Evolutionary conservation across 2,329 filamentous ascomycete genomes (phyloP), one percentile per base, ranked within the genome.

Genomic region (Penicillium sp.): DNA sequence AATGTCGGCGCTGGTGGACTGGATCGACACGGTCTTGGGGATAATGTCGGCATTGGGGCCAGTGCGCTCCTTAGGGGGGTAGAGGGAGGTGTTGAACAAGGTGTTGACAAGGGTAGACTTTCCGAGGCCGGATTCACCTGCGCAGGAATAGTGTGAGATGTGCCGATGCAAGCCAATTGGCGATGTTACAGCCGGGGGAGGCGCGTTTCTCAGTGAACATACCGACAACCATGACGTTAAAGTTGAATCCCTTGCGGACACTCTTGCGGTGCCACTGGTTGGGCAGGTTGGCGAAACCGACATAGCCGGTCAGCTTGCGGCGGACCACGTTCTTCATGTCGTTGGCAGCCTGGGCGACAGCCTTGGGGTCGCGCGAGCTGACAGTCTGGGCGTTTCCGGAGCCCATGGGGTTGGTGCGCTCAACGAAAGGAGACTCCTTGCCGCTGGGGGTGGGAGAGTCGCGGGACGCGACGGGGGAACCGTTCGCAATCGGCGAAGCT

Each of bases 241-340:
- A 99, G 87, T 98, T 99, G 87, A 99, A 99, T 63, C 95, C 95
- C 82, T 99, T 99, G 77, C 95, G 92, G 74, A 99, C 95, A 87
- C 93, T 97, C 90, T 99, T 99, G 80, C 95, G 94, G 85, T 99
- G 95, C 95, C 95, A 99, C 82, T 99, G 95, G 83, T 99, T 99
- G 66, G 95, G 95, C 76, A 99, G 82, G 79, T 99, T 99, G 79
- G 95, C 95, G 75, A 99, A 99, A 68, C 95, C 95, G 73, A 99
- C 95, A 73, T 98, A 99, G 75, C 95, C 95, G 53, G 95, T 98
- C 76, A 99, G 84, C 85, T 99, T 99, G 80, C 95, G 88, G 80
- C 95, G 91, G 72, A 99, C 94, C 78, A 99, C 96, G 84, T 99
- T 98, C 80, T 89, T 89, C 84, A 89, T 89, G 73, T 92, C 90